phyloP scores from a whole-genome alignment of 805 yeast genomes.

The Sugiyamaella americana region DNA sequence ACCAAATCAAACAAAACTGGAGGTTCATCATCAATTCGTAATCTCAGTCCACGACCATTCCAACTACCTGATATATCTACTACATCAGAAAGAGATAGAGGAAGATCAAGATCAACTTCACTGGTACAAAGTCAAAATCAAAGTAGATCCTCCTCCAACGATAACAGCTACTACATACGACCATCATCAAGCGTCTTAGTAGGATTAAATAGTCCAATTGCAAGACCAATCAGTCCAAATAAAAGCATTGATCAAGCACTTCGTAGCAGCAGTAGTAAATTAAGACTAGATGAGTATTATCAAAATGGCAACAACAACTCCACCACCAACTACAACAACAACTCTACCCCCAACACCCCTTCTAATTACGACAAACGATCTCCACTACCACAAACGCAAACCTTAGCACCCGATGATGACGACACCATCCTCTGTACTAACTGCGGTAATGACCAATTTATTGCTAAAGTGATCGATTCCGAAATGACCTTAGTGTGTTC shows the following conservation, averaged over 20 bases:
- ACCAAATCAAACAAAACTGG: conserved; percentile 2
- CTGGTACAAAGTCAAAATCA: background rate
- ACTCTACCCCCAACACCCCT: background rate
- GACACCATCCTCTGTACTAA: background rate
- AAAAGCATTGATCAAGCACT: background rate
- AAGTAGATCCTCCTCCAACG: conserved; percentile 4
- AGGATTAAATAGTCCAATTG: conserved; percentile 4
- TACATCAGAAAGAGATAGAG: conserved; percentile 2
- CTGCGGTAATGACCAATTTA: conserved; percentile 6
- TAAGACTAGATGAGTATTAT: background rate
- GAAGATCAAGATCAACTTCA: background rate
- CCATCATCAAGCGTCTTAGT: conserved; percentile 1
- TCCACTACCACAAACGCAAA: background rate
- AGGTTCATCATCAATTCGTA: conserved; percentile 7
- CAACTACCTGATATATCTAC: background rate
- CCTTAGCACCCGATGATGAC: background rate
- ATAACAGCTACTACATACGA: background rate
- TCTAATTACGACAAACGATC: no score
- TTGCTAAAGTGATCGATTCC: conserved; percentile 4
- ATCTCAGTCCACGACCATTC: conserved; percentile 6
- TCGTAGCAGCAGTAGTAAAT: background rate
- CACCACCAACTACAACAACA: no score
- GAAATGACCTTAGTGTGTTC: conserved; percentile 1
- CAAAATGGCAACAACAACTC: no score
- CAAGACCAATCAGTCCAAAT: conserved; percentile 6